Base-by-base conservation (phyloP, 441 rosid genomes). In the Dalechampia spathulata region DNA sequence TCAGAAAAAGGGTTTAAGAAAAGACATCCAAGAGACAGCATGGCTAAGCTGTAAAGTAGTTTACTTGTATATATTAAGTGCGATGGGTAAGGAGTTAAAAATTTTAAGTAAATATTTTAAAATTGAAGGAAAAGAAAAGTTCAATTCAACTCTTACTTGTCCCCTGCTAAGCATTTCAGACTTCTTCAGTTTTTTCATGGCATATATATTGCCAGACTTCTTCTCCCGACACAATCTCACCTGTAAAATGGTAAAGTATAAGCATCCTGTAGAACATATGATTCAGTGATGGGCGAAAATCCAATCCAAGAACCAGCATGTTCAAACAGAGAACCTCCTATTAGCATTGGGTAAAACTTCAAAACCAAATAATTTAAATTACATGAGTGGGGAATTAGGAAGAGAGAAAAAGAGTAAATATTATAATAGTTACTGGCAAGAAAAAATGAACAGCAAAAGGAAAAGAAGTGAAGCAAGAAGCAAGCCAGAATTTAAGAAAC, bases 111-210 rank as follows among this genome's bases (percentile, higher is more conserved):
- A n/a, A n/a, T n/a, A n/a, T n/a, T n/a, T n/a, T n/a, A n/a, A 40
- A 40, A 40, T 4, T 15, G 25, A 36, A 43, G 44, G 3, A 11
- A 20, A 21, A 56, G 41, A 13, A 7, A 30, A 16, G 21, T 4
- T 4, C 12, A 36, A 36, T 57, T 34, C 45, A 26, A 51, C 72
- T 75, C 82, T 77, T 72, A 92, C 99, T 85, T 92, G 99, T 26
- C 96, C 99, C 59, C 95, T 77, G 76, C 83, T 89, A 67, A 89
- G 91, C 99, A 92, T 92, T 77, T 92, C 97, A 20, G 97, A 86
- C 76, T 92, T 92, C 84, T 83, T 89, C 77, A 92, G 67, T 66
- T 92, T 92, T 83, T 92, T 92, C 99, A 92, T 89, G 39, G 99
- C 99, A 75, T 78, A 92, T 60, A 92, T 86, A 61, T 80, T 76